Evolutionary conservation across 441 rosid genomes (phyloP).

Genomic region (Metrosideros polymorpha): DNA sequence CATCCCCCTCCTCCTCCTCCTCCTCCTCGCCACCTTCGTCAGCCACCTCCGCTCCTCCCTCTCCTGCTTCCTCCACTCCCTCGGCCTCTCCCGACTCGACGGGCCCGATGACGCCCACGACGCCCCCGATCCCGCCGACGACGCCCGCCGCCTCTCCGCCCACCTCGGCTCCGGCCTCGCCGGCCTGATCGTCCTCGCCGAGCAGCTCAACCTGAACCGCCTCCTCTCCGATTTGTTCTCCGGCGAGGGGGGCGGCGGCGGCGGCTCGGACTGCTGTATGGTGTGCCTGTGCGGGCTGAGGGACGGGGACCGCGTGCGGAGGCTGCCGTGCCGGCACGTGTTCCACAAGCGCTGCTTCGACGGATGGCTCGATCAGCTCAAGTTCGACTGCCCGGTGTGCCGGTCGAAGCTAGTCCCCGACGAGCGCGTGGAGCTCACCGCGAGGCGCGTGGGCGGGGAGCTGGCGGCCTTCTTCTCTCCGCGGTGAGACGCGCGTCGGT

Average conservation of each 20-base stretch:
- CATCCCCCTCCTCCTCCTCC: constrained; percentile 1
- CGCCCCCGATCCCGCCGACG: background rate
- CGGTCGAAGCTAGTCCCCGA: constrained; percentile 38
- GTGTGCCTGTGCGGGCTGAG: constrained; percentile 44
- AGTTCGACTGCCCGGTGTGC: constrained; percentile 67
- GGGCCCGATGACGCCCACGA: background rate
- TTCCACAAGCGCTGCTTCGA: constrained; percentile 71
- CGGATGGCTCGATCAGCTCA: constrained; percentile 66
- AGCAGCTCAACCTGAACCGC: constrained; percentile 59
- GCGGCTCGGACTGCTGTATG: constrained; percentile 32
- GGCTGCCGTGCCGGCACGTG: constrained; percentile 73
- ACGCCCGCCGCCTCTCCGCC: background rate
- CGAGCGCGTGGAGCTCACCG: constrained; percentile 33
- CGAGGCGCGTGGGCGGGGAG: constrained; percentile 44
- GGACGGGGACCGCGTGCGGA: constrained; percentile 68
- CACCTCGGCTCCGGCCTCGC: constrained; percentile 40
- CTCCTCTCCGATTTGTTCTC: constrained; percentile 33
- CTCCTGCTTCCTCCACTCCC: constrained; percentile 9
- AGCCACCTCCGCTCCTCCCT: constrained; percentile 1
- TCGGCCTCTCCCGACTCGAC: constrained; percentile 32
- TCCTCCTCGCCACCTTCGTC: constrained; percentile 1
- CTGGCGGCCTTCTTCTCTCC: constrained; percentile 34
- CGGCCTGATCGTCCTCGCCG: constrained; percentile 48
- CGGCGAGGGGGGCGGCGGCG: background rate
- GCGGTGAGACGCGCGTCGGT: background rate